phyloP scores from a whole-genome alignment of 176 grass and related monocot genomes.

The Puya raimondii region DNA sequence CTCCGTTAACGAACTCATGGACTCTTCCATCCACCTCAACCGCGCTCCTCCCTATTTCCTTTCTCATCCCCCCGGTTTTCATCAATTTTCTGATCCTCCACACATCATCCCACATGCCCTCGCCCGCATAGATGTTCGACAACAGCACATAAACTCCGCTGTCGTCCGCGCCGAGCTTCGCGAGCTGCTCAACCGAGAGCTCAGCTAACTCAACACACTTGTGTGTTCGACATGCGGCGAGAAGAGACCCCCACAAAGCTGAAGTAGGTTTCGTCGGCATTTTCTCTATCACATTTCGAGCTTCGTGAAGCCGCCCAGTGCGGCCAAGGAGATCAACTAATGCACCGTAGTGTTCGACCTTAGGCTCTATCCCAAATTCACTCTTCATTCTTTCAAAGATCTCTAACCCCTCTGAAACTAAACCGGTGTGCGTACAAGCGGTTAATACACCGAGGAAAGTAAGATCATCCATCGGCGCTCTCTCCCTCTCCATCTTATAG shows the following conservation, averaged over 20 bases:
- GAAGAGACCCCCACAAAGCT: constrained; percentile 53
- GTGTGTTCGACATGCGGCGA: constrained; percentile 55
- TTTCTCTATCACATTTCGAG: constrained; percentile 40
- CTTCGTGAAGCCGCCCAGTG: constrained; percentile 37
- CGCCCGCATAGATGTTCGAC: constrained; percentile 64
- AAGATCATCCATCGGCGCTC: constrained; percentile 48
- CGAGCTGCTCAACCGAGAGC: constrained; percentile 39
- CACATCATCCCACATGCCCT: constrained; percentile 61
- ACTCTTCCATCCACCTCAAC: constrained; percentile 52
- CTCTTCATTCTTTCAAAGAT: constrained; percentile 53
- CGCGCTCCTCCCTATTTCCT: constrained; percentile 44
- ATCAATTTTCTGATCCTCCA: constrained; percentile 45
- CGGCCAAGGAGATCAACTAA: constrained; percentile 64
- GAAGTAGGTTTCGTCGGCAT: constrained; percentile 51
- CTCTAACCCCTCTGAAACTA: constrained; percentile 35
- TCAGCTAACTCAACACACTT: constrained; percentile 47
- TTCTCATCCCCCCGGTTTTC: constrained; percentile 43
- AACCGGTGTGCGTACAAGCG: constrained; percentile 51
- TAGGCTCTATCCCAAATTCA: constrained; percentile 39
- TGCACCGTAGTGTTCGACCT: constrained; percentile 56
- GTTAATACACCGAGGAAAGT: constrained; percentile 42
- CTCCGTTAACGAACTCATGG: constrained; percentile 56
- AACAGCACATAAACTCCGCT: constrained; percentile 57
- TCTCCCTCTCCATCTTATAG: constrained; percentile 39
- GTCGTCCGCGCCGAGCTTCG: constrained; percentile 47